Conservation (phyloP, 768 basidiomycete genomes). For the Asterophora lycoperdoides region DNA sequence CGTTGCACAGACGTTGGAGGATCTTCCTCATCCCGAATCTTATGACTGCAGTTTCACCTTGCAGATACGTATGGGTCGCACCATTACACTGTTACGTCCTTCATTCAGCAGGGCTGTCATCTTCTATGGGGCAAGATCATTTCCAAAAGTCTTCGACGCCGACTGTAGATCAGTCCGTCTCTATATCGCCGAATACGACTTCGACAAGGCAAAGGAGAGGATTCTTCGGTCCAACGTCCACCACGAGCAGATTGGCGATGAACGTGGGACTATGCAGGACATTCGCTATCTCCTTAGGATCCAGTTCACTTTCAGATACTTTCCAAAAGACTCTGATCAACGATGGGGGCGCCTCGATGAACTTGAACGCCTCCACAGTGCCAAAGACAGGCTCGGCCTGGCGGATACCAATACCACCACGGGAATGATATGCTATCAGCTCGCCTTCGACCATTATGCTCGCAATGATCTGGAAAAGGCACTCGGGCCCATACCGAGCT, state of each 20-base stretch:
- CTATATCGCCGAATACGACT: conserved; percentile 16
- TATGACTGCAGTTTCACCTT: background rate
- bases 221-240: conserved; percentile 12
- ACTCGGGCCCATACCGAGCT: conserved; percentile 6
- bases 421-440: conserved; percentile 5
- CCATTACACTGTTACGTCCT: conserved; percentile 4
- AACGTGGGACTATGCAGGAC: conserved; percentile 19
- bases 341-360: background rate
- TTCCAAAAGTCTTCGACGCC: too few species aligned
- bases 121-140: conserved; percentile 16
- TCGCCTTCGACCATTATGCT: background rate
- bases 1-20: background rate
- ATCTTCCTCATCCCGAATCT: background rate
- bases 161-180: conserved; percentile 7
- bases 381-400: background rate
- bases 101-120: conserved; percentile 22
- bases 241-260: conserved; percentile 16
- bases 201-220: conserved; percentile 13
- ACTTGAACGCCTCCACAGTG: background rate
- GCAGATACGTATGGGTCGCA: conserved; percentile 16
- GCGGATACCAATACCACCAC: background rate
- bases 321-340: too few species aligned
- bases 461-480: background rate
- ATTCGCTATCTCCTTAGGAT: conserved; percentile 12
- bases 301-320: conserved; percentile 13